Evolutionary conservation across 2,329 filamentous ascomycete genomes (phyloP), one percentile per base, ranked within the genome.

Genomic region (Onygenales sp.): DNA sequence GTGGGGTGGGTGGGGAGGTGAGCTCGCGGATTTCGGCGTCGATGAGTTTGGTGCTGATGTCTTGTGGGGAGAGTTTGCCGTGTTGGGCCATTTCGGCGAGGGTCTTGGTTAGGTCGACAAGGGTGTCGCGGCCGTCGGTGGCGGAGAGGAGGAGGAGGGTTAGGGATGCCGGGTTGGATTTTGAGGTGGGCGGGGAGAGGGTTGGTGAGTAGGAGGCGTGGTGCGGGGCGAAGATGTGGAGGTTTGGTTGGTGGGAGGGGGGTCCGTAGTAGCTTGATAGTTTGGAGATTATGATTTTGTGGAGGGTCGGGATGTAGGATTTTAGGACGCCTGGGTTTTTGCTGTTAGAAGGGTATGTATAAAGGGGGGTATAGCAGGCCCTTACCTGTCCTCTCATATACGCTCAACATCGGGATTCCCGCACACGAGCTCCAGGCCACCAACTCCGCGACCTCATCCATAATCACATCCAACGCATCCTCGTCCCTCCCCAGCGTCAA

Each of bases 21-120:
- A 79, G 80, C 54, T 84, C 81, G 44, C 72, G 86, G 50, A 98
- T 79, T 71, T 98, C 93, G 4, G 89, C 87, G 64, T 97, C 90
- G 51, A 98, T 84, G 50, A 98, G 75, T 58, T 96, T 89, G 50
- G 80, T 78, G 54, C 84, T 90, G 64, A 98, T 91, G 66, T 98
- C 91, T 35, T 82, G 77, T 0, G 88, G 80, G 2, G 82, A 81
- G 11, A 98, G 78, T 71, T 95, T 96, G 55, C 84, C 84, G 61
- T 85, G 84, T 69, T 97, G 93, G 6, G 89, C 87, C 93, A 98
- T 97, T 66, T 95, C 89, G 5, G 92, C 83, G 21, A 98, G 78
- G 1, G 94, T 97, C 65, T 91, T 89, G 43, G 93, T 98, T 45
- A 98, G 79, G 69, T 98, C 93, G 42, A 98, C 91, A 58, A 98